phyloP scores from a whole-genome alignment of 176 grass and related monocot species.

The Alloteropsis semialata region DNA sequence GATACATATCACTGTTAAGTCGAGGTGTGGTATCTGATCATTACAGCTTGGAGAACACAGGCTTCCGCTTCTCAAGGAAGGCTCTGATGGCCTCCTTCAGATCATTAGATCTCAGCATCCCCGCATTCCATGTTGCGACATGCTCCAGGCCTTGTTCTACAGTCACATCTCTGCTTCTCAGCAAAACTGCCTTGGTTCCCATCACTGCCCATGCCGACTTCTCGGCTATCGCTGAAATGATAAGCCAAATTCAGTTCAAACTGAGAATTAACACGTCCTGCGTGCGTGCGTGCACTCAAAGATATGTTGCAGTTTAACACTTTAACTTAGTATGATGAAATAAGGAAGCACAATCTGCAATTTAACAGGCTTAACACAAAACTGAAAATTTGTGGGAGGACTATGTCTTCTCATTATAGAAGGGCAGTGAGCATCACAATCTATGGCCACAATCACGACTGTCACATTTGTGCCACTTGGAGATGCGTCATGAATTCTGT shows the following conservation, averaged over 20 bases:
- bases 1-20: background rate
- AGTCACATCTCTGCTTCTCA: slow-evolving; percentile 82
- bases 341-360: background rate
- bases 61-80: slow-evolving; percentile 66
- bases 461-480: background rate
- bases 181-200: slow-evolving; percentile 75
- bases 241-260: background rate
- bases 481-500: background rate
- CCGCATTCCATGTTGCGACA: slow-evolving; percentile 79
- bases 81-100: slow-evolving; percentile 71
- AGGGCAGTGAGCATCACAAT: background rate
- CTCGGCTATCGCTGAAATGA: slow-evolving; percentile 64
- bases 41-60: slow-evolving; percentile 80
- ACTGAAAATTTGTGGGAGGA: background rate
- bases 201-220: slow-evolving; percentile 79
- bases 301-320: background rate
- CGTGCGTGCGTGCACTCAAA: background rate
- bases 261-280: background rate
- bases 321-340: background rate
- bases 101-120: slow-evolving; percentile 79
- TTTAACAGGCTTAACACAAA: background rate
- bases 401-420: background rate
- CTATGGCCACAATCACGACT: background rate
- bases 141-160: slow-evolving; percentile 86
- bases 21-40: background rate